Evolutionary conservation across 139 green algal genomes (phyloP).

Genomic region (Micractinium sp.): DNA sequence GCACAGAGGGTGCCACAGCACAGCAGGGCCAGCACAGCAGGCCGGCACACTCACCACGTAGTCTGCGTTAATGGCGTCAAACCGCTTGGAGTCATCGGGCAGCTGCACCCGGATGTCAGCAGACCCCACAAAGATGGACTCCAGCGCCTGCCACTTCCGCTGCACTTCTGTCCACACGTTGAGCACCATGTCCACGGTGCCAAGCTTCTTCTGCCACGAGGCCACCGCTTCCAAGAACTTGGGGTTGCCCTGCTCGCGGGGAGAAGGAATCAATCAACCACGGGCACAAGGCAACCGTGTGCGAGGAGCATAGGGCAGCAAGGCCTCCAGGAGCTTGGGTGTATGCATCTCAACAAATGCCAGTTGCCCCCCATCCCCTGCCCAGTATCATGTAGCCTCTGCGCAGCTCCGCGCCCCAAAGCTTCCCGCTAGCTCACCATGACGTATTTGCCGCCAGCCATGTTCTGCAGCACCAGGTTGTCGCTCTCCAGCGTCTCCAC

Average conservation of each 20-base stretch:
- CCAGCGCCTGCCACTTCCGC: conserved; percentile 92
- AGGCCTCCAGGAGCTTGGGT: neutral
- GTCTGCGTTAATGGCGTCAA: conserved; percentile 86
- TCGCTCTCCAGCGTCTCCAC: conserved; percentile 83
- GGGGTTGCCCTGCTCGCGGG: conserved; percentile 74
- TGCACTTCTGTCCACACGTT: conserved; percentile 86
- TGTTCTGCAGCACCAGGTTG: conserved; percentile 90
- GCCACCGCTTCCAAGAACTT: conserved; percentile 87
- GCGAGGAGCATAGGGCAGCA: neutral
- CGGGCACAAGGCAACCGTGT: neutral
- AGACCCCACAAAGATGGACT: conserved; percentile 90
- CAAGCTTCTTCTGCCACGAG: conserved; percentile 90
- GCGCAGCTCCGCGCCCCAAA: neutral
- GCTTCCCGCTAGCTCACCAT: conserved; percentile 18
- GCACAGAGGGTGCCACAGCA: neutral
- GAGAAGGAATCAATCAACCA: neutral
- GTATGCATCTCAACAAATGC: neutral
- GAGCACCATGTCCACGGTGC: conserved; percentile 82
- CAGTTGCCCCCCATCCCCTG: neutral
- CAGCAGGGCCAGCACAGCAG: neutral
- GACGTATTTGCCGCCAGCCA: conserved; percentile 88
- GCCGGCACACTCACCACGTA: conserved; percentile 71
- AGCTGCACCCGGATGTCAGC: conserved; percentile 93
- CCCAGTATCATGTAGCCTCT: too few relatives aligned
- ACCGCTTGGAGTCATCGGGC: conserved; percentile 88